These are phyloP conservation scores for Solanum medicagineum DNA, from an alignment of 257 asterid genomes.

Conservation along the genomic window DNA sequence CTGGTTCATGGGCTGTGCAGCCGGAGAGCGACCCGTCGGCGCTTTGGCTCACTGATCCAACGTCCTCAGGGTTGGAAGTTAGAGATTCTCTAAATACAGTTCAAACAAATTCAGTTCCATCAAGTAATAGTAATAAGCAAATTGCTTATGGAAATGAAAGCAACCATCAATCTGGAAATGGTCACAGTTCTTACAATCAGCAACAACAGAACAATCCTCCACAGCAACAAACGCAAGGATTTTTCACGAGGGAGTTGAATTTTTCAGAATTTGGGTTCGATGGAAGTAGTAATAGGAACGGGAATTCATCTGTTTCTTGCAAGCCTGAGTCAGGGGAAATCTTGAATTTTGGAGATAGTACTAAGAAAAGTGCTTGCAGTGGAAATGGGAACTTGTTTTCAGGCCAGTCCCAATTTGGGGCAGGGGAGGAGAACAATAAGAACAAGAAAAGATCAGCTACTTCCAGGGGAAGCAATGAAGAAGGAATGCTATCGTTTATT, in stretches of 20 bases:
- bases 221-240: not conserved
- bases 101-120: not conserved
- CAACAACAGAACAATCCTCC: not conserved
- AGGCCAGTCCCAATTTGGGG: not conserved
- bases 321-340: slow-evolving; percentile 15
- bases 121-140: slow-evolving; percentile 1
- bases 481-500: slow-evolving; percentile 4
- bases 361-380: not conserved
- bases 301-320: not conserved
- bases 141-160: not conserved
- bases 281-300: not conserved
- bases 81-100: not conserved
- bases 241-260: slow-evolving; percentile 3
- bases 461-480: not conserved
- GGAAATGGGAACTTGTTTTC: not conserved
- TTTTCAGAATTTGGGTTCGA: slow-evolving; percentile 6
- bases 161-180: not conserved
- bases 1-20: slow-evolving; percentile 16
- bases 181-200: not conserved
- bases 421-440: not conserved
- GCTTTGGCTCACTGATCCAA: slow-evolving; percentile 16
- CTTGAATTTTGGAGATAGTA: slow-evolving; percentile 4
- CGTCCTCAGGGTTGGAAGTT: not conserved
- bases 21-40: slow-evolving; percentile 17
- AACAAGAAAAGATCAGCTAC: not conserved